These are phyloP conservation scores for Cyberlindnera sargentensis DNA, from an alignment of 805 yeast genomes.

Conservation along the genomic window DNA sequence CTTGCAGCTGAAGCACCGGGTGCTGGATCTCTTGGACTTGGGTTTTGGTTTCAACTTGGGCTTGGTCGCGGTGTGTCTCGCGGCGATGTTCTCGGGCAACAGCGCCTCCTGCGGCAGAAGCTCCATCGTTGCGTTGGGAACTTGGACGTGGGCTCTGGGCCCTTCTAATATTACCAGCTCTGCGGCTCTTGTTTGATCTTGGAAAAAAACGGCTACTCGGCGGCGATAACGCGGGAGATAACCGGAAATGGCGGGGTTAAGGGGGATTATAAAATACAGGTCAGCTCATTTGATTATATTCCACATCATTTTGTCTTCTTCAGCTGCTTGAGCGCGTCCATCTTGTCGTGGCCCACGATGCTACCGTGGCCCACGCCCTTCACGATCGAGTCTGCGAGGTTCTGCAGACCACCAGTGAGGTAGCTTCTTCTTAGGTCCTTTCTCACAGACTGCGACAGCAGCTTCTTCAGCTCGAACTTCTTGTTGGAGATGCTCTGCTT, in stretches of 20 bases:
- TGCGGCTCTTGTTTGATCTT: background rate
- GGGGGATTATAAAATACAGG: too few species aligned
- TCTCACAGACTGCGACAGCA: slow-evolving; percentile 49
- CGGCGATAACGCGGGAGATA: too few species aligned
- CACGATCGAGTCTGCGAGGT: slow-evolving; percentile 70
- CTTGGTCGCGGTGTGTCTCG: background rate
- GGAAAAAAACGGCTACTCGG: too few species aligned
- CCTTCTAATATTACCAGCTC: too few species aligned
- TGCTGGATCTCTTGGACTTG: slow-evolving; percentile 45
- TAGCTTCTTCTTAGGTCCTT: slow-evolving; percentile 63
- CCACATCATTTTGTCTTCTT: slow-evolving; percentile 21
- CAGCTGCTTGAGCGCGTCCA: slow-evolving; percentile 62
- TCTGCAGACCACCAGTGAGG: slow-evolving; percentile 70
- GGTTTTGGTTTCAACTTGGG: background rate
- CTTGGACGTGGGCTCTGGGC: too few species aligned
- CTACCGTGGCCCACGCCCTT: slow-evolving; percentile 59
- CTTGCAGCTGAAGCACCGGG: slow-evolving; percentile 87
- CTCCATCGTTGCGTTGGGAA: background rate
- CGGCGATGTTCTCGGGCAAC: background rate
- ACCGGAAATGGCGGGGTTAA: too few species aligned
- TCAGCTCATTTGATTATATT: background rate
- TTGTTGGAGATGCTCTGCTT: slow-evolving; percentile 41
- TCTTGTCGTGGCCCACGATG: slow-evolving; percentile 63
- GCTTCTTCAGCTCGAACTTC: slow-evolving; percentile 44
- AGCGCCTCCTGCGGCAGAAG: slow-evolving; percentile 2